A percentile compares a stretch with the other conserved stretches of the same genome.
These are phyloP conservation scores for Hortiboletus campestris DNA, from an alignment of 768 basidiomycete genomes.

Conservation along the genomic window DNA sequence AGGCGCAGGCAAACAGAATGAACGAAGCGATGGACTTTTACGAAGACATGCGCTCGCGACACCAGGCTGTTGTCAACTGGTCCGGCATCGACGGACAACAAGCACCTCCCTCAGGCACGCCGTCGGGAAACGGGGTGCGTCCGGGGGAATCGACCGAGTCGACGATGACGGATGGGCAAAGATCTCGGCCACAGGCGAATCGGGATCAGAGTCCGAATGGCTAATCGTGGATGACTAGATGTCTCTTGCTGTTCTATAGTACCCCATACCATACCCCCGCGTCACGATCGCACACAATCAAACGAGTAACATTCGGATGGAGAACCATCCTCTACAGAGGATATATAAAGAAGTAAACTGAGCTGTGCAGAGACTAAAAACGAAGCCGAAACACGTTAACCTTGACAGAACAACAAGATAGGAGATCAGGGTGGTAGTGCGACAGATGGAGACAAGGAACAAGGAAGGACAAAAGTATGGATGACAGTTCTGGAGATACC, in stretches of 20 bases:
- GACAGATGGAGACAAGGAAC: conserved; percentile 23
- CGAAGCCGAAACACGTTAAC: conserved; percentile 24
- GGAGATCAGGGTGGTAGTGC: conserved; percentile 12
- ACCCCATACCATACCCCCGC: conserved; percentile 25
- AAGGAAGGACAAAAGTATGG: conserved; percentile 28
- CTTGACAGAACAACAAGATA: conserved; percentile 28
- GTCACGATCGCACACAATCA: conserved; percentile 8
- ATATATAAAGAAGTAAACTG: conserved; percentile 25
- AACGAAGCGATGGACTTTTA: conserved; percentile 91
- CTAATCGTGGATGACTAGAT: conserved; percentile 58
- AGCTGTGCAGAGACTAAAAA: conserved; percentile 14
- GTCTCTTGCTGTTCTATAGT: conserved; percentile 5
- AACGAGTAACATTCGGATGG: conserved; percentile 28
- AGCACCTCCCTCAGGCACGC: conserved; percentile 37
- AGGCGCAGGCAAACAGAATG: conserved; percentile 90
- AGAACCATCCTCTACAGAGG: conserved; percentile 32
- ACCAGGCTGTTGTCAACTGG: conserved; percentile 61
- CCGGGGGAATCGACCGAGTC: conserved; percentile 36
- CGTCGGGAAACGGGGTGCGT: conserved; percentile 44
- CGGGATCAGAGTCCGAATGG: conserved; percentile 92
- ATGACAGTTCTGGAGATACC: conserved; percentile 32
- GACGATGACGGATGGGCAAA: conserved; percentile 65
- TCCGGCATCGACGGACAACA: conserved; percentile 39
- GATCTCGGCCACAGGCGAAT: conserved; percentile 65
- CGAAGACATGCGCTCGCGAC: conserved; percentile 78